These are phyloP conservation scores for Eremothecium gossypii DNA, from an alignment of 1,139 yeast species.

Conservation along the genomic window DNA sequence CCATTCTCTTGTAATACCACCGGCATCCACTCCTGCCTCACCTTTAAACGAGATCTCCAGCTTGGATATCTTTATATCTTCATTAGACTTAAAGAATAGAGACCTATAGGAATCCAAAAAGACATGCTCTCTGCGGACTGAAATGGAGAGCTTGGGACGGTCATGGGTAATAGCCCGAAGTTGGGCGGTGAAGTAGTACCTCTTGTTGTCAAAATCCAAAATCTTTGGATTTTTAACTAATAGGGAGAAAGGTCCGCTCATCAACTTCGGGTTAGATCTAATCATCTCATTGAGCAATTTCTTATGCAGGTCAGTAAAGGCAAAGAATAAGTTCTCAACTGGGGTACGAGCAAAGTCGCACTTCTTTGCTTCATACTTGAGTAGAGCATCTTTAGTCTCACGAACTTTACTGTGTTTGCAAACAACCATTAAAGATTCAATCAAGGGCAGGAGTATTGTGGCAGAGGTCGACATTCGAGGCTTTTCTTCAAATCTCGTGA, in stretches of 20 bases:
- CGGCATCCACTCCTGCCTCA: slow-evolving; percentile 97
- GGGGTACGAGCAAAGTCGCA: slow-evolving; percentile 70
- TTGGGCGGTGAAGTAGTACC: slow-evolving; percentile 72
- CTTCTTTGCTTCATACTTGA: slow-evolving; percentile 51
- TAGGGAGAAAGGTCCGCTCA: slow-evolving; percentile 95
- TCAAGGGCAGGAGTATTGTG: slow-evolving; percentile 73
- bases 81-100: slow-evolving; percentile 68
- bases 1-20: slow-evolving; percentile 98
- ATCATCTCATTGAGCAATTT: slow-evolving; percentile 89
- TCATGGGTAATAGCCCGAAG: slow-evolving; percentile 43
- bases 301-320: slow-evolving; percentile 86
- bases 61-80: slow-evolving; percentile 65
- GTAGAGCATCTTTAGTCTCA: slow-evolving; percentile 30
- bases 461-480: slow-evolving; percentile 55
- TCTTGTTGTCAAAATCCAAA: slow-evolving; percentile 89
- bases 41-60: slow-evolving; percentile 79
- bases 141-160: slow-evolving; percentile 46
- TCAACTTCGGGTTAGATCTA: slow-evolving; percentile 78
- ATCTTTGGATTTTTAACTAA: slow-evolving; percentile 83
- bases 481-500: slow-evolving; percentile 37
- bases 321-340: slow-evolving; percentile 68
- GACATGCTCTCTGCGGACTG: slow-evolving; percentile 81
- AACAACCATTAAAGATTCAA: slow-evolving; percentile 91
- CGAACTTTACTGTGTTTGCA: slow-evolving; percentile 78
- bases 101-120: slow-evolving; percentile 86